Conservation (phyloP, 2,329 filamentous ascomycete species). For the Coniochaeta pulveracea region DNA sequence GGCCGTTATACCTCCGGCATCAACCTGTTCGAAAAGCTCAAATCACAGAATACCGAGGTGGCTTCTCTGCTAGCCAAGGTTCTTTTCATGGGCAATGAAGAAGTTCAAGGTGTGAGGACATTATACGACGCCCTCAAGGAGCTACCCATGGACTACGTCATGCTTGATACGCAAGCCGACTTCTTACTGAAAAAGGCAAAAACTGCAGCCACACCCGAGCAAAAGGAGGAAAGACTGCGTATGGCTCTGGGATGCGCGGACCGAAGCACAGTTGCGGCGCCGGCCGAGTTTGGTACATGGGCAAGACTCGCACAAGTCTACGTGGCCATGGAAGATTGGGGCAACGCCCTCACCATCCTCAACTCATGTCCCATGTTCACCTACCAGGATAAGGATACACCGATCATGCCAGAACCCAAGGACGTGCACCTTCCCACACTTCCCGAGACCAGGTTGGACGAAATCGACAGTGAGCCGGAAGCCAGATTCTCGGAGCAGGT, state of each 20-base stretch:
- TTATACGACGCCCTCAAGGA: slow-evolving; percentile 83
- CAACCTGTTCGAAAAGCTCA: slow-evolving; percentile 93
- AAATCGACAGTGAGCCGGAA: slow-evolving; percentile 87
- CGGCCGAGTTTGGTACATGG: slow-evolving; percentile 96
- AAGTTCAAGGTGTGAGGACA: slow-evolving; percentile 86
- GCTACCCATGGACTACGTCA: slow-evolving; percentile 92
- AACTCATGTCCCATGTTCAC: slow-evolving; percentile 99
- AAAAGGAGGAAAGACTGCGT: slow-evolving; percentile 57
- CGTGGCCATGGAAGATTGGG: slow-evolving; percentile 89
- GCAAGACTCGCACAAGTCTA: slow-evolving; percentile 89
- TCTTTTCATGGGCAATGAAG: slow-evolving; percentile 88
- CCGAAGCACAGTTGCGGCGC: slow-evolving; percentile 85
- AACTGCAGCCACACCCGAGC: slow-evolving; percentile 38
- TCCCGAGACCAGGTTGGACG: slow-evolving; percentile 80
- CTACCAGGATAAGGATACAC: slow-evolving; percentile 96
- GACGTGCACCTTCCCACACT: slow-evolving; percentile 80
- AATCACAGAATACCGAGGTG: slow-evolving; percentile 82
- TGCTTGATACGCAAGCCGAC: slow-evolving; percentile 87
- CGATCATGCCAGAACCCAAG: slow-evolving; percentile 84
- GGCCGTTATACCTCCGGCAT: slow-evolving; percentile 91
- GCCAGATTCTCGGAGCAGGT: slow-evolving; percentile 74
- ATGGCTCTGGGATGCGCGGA: slow-evolving; percentile 91
- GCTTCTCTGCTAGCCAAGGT: slow-evolving; percentile 87
- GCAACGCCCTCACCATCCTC: slow-evolving; percentile 83
- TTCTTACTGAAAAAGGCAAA: slow-evolving; percentile 80